These are phyloP conservation scores for Botrytis fabae DNA, from an alignment of 2,329 filamentous ascomycete genomes.

Conservation along the genomic window DNA sequence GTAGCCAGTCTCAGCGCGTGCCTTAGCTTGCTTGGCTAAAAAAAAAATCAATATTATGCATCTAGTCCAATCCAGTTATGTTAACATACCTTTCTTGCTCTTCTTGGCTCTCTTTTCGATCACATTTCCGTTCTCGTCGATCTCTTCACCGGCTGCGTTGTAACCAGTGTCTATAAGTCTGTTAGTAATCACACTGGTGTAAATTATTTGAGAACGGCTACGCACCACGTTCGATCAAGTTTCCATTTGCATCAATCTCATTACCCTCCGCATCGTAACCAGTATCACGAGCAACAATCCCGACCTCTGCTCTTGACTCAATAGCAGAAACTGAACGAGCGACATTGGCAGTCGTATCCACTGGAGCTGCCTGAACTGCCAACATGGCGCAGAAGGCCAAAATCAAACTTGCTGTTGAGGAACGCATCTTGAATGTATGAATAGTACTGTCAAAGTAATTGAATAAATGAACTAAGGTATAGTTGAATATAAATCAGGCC, in stretches of 20 bases:
- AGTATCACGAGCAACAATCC: neutral
- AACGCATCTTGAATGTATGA: constrained; percentile 31
- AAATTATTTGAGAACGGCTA: neutral
- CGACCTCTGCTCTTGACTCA: constrained; percentile 14
- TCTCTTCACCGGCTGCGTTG: neutral
- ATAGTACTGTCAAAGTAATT: constrained; percentile 11
- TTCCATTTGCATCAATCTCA: constrained; percentile 2
- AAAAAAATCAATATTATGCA: neutral
- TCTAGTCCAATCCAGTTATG: neutral
- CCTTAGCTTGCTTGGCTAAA: neutral
- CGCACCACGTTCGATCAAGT: neutral
- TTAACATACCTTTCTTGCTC: neutral
- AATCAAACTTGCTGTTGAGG: constrained; percentile 33
- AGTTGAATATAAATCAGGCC: constrained; percentile 16
- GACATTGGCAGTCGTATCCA: constrained; percentile 14
- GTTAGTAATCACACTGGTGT: neutral
- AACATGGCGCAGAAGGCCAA: constrained; percentile 34
- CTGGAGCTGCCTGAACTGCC: constrained; percentile 33
- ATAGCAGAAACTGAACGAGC: constrained; percentile 20
- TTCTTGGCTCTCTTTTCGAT: constrained; percentile 1
- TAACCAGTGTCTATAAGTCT: neutral
- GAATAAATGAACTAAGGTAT: neutral
- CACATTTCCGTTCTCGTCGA: neutral
- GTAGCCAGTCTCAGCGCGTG: constrained; percentile 13
- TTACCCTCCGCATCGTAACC: neutral